A percentile compares a stretch with the other conserved stretches of the same genome.
phyloP scores from a whole-genome alignment of 768 basidiomycete species.

The Galerina sulciceps region DNA sequence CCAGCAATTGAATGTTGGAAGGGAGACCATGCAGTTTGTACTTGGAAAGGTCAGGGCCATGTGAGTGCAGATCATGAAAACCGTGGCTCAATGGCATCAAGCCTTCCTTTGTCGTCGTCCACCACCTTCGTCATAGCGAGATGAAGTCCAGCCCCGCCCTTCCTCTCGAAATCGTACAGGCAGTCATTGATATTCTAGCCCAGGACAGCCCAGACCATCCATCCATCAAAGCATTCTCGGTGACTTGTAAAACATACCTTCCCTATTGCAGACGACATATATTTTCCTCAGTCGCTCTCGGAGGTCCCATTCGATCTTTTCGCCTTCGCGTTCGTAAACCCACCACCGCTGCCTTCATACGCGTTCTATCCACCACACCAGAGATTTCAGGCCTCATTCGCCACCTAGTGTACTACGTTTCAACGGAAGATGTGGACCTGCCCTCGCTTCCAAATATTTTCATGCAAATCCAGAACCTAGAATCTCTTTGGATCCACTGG shows the following conservation, averaged over 20 bases:
- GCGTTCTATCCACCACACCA: not conserved
- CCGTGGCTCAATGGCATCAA: too few relatives aligned
- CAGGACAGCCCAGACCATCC: not conserved
- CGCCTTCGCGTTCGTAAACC: too few relatives aligned
- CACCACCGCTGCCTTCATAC: not conserved
- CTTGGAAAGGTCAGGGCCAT: too few relatives aligned
- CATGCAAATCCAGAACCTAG: too few relatives aligned
- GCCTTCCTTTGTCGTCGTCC: too few relatives aligned
- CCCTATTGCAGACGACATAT: not conserved
- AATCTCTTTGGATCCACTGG: not conserved
- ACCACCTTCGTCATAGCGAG: too few relatives aligned
- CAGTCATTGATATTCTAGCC: conserved; percentile 1
- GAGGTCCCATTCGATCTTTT: too few relatives aligned
- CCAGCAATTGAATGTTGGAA: too few relatives aligned
- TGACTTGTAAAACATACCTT: not conserved
- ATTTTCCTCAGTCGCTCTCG: not conserved
- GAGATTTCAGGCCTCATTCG: conserved; percentile 3
- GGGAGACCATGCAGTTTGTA: too few relatives aligned
- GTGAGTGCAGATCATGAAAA: too few relatives aligned
- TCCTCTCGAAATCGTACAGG: conserved; percentile 4
- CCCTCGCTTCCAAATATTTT: not conserved
- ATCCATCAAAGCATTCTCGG: conserved; percentile 2
- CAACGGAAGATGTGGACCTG: not conserved
- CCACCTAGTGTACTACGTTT: not conserved
- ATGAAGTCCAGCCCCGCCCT: not conserved